These are phyloP conservation scores for Adenanthera pavonina DNA, from an alignment of 306 rosid genomes.

Conservation along the genomic window DNA sequence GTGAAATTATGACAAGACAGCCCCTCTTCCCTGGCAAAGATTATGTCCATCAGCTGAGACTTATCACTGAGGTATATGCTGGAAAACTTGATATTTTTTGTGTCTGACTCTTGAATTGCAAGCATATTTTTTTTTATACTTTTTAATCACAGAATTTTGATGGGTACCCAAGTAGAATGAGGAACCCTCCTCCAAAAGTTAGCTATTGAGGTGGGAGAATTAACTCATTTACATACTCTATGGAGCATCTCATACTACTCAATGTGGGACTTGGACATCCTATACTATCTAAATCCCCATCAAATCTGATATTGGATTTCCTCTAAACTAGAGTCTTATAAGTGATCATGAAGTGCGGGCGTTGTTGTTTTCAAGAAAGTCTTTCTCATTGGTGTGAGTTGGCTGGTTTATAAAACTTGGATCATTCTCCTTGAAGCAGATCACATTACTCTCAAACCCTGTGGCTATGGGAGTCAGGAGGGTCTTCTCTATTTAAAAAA, in stretches of 20 bases:
- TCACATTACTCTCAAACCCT: background rate
- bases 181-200: too few species aligned
- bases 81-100: background rate
- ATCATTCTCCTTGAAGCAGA: background rate
- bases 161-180: too few species aligned
- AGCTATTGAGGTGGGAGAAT: too few species aligned
- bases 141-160: background rate
- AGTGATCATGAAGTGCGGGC: background rate
- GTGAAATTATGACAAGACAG: conserved; percentile 79
- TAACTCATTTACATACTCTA: too few species aligned
- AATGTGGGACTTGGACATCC: too few species aligned
- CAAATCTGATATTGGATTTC: conserved; percentile 1
- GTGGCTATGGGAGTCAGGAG: background rate
- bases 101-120: conserved; percentile 2
- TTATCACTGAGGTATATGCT: conserved; percentile 74
- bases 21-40: conserved; percentile 92
- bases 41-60: conserved; percentile 91
- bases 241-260: too few species aligned
- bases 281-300: too few species aligned
- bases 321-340: conserved; percentile 3
- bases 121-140: background rate
- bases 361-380: background rate
- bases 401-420: background rate
- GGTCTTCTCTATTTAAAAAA: background rate
- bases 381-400: background rate